Percentiles rank a stretch among this genome's conserved stretches.
These are phyloP conservation scores for Ceratopteris richardii DNA, from an alignment of 75 land plant species.

Conservation along the genomic window DNA sequence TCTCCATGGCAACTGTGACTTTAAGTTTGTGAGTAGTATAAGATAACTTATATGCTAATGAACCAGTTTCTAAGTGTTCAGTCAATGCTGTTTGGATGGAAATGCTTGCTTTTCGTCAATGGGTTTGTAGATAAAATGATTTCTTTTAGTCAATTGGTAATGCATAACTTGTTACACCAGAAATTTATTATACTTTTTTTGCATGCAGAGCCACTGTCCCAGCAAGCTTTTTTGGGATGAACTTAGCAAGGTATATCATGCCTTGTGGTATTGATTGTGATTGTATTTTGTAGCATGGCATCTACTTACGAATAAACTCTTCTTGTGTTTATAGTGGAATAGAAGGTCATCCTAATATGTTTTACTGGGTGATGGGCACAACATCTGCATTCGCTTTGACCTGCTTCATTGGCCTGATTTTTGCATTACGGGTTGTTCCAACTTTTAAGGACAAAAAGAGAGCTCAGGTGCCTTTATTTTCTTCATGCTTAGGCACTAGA, in stretches of 20 bases:
- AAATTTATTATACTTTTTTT: too few species aligned
- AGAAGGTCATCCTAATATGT: constrained; percentile 26
- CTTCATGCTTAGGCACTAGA: too few species aligned
- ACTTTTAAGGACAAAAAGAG: constrained; percentile 27
- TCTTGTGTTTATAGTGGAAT: constrained; percentile 25
- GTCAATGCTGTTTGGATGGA: too few species aligned
- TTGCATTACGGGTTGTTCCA: constrained; percentile 20
- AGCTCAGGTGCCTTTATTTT: constrained; percentile 25
- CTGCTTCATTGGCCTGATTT: constrained; percentile 18
- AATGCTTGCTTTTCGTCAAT: too few species aligned
- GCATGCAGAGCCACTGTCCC: constrained; percentile 35
- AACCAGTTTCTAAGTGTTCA: background rate
- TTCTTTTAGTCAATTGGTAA: too few species aligned
- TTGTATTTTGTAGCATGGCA: too few species aligned
- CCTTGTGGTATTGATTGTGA: background rate
- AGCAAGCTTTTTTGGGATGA: constrained; percentile 42
- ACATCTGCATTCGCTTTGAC: constrained; percentile 14
- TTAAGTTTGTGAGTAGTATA: constrained; percentile 26
- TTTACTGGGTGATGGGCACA: constrained; percentile 27
- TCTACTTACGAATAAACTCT: too few species aligned
- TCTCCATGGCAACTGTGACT: constrained; percentile 37
- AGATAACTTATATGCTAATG: too few species aligned
- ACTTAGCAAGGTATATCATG: constrained; percentile 25
- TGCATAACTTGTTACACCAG: too few species aligned
- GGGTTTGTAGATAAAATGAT: too few species aligned